Evolutionary conservation across 495 filamentous ascomycete genomes (phyloP).

Genomic region (Podospora sp.): DNA sequence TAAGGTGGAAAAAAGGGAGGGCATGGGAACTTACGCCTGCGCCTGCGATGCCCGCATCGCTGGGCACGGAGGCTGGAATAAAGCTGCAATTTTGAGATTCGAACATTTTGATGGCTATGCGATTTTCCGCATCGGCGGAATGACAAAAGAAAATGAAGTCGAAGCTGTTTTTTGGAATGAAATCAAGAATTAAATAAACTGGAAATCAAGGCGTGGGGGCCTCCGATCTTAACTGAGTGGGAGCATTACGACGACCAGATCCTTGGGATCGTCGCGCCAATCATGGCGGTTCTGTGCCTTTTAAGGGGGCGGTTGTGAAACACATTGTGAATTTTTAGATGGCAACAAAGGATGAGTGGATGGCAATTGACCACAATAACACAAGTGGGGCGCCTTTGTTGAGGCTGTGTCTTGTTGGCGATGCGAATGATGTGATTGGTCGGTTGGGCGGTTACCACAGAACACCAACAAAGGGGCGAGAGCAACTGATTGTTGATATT

Average conservation of each 20-base stretch:
- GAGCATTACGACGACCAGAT: not conserved
- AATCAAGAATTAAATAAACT: too few relatives aligned
- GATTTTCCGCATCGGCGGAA: not conserved
- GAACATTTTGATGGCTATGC: conserved; percentile 24
- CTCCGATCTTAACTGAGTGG: not conserved
- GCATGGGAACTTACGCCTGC: conserved; percentile 53
- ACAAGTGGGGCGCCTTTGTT: not conserved
- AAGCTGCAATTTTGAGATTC: conserved; percentile 45
- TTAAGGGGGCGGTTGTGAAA: not conserved
- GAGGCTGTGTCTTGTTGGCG: not conserved
- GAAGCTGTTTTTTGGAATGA: not conserved
- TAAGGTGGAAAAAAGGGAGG: too few relatives aligned
- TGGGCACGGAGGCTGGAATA: conserved; percentile 45
- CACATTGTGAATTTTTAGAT: not conserved
- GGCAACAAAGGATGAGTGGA: not conserved
- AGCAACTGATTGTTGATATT: not conserved
- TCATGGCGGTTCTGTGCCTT: not conserved
- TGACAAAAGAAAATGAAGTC: not conserved
- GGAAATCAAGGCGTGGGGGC: too few relatives aligned
- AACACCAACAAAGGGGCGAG: not conserved
- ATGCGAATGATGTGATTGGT: not conserved
- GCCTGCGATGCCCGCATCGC: conserved; percentile 61
- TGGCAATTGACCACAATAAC: not conserved
- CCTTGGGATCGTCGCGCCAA: not conserved
- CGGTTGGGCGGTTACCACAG: not conserved